Base-by-base conservation (phyloP, 2,329 filamentous ascomycete genomes). In the Lomentospora prolificans region DNA sequence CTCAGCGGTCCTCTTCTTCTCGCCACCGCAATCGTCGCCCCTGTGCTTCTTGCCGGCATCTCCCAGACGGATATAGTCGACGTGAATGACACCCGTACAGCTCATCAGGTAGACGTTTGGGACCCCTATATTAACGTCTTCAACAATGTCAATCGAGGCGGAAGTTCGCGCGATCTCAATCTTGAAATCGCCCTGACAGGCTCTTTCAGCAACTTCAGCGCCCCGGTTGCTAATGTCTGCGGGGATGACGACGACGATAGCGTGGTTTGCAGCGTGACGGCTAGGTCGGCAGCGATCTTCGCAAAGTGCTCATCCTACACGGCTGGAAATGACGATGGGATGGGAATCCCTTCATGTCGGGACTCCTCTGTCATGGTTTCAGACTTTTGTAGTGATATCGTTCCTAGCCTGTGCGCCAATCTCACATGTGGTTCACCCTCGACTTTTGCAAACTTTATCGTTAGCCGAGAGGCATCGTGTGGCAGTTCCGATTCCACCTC, bases 41-140 rank as follows among this genome's bases (percentile, higher is more conserved):
- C 58, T 3, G 57, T 61, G 24, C 58, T 61, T 3, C 57, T 61
- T n/a, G 39, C 51, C 5, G 58, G 58, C 25, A 56, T 60, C 54
- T 55, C 58, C 4, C 31, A 55, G 31, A 19, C 10, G 7, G 17
- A 5, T 4, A 12, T 27, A 31, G 3, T 31, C 41, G 4, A 22
- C 19, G 17, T 41, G 5, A 31, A 28, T 14, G 56, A 56, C 25
- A 33, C 48, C 2, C 56, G 57, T 55, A 10, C 27, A 6, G 51
- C 57, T 2, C 55, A 50, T 12, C 6, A 6, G 7, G 30, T 7
- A 12, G 30, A 12, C 12, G 30, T 33, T 12, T 33, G 30, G 30
- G 12, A 6, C 6, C 30, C 30, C 6, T 33, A 33, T 33, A 33
- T 33, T 12, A 33, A 33, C 30, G 7, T 33, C 30, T 6, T 12